phyloP scores from a whole-genome alignment of 73 alveolate species.

The Tetrahymena thermophila region DNA sequence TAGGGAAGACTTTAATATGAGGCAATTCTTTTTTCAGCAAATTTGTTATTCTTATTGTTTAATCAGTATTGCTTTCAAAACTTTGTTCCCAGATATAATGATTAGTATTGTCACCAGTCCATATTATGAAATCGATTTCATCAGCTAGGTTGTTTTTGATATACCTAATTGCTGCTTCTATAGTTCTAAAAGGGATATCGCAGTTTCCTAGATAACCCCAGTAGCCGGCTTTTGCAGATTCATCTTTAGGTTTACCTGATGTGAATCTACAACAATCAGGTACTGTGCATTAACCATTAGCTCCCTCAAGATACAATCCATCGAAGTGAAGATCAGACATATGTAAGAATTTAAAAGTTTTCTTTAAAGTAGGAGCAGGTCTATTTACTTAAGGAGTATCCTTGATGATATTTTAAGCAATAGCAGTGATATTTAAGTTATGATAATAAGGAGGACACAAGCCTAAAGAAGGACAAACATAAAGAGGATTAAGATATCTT shows the following conservation, averaged over 20 bases:
- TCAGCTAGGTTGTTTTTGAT: slow-evolving; percentile 39
- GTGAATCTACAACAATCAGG: slow-evolving; percentile 65
- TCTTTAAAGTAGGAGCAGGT: slow-evolving; percentile 16
- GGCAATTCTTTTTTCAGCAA: neutral
- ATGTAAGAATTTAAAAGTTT: slow-evolving; percentile 61
- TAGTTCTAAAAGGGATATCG: slow-evolving; percentile 64
- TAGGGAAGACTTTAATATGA: slow-evolving; percentile 16
- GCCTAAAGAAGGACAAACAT: slow-evolving; percentile 14
- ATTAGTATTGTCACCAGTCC: slow-evolving; percentile 72
- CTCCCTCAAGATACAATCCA: slow-evolving; percentile 55
- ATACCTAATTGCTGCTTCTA: slow-evolving; percentile 52
- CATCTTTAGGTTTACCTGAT: slow-evolving; percentile 46
- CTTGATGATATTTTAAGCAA: neutral
- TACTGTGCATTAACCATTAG: slow-evolving; percentile 49
- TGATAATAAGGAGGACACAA: slow-evolving; percentile 23
- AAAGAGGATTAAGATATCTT: slow-evolving; percentile 15
- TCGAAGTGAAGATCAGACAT: slow-evolving; percentile 75
- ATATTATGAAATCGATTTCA: slow-evolving; percentile 43
- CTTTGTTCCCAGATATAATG: slow-evolving; percentile 68
- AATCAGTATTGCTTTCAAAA: slow-evolving; percentile 35
- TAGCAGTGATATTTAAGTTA: slow-evolving; percentile 8
- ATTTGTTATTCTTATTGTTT: slow-evolving; percentile 19
- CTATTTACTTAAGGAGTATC: slow-evolving; percentile 11
- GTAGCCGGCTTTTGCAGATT: slow-evolving; percentile 48
- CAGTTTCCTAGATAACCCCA: slow-evolving; percentile 62